Conservation (phyloP, 495 filamentous ascomycete genomes). For the Hypoxylon fuscum region DNA sequence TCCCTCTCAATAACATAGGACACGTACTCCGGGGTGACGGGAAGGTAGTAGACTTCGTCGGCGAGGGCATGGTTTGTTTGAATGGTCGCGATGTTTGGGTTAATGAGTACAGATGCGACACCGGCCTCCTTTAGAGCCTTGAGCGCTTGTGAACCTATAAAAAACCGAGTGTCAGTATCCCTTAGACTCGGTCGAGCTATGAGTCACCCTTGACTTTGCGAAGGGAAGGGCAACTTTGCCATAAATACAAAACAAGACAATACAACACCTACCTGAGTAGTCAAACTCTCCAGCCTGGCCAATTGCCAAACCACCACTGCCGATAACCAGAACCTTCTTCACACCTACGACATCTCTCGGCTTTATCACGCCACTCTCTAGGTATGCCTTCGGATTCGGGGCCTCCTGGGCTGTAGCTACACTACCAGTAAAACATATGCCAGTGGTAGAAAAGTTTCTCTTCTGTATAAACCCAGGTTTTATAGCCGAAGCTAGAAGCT, state of each 20-base stretch:
- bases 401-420: constrained; percentile 63
- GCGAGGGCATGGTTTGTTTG: constrained; percentile 95
- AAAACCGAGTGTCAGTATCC: constrained; percentile 13
- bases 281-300: constrained; percentile 99
- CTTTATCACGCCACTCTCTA: constrained; percentile 84
- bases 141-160: constrained; percentile 88
- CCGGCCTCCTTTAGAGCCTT: constrained; percentile 98
- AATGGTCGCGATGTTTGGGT: constrained; percentile 98
- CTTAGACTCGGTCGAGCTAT: constrained; percentile 19
- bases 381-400: constrained; percentile 86
- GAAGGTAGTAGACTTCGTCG: constrained; percentile 98
- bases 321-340: constrained; percentile 97
- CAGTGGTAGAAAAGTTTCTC: constrained; percentile 51
- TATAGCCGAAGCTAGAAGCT: constrained; percentile 43
- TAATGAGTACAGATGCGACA: constrained; percentile 94
- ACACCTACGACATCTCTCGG: constrained; percentile 83
- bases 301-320: constrained; percentile 95
- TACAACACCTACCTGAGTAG: constrained; percentile 87
- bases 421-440: constrained; percentile 39
- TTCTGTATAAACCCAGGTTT: constrained; percentile 45
- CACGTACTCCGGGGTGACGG: constrained; percentile 95
- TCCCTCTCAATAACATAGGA: constrained; percentile 96
- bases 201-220: no score
- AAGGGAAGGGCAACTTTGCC: constrained; percentile 46
- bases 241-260: no score